Conservation (phyloP, 352 stramenopile genomes). For the Blastocystis sp. region DNA sequence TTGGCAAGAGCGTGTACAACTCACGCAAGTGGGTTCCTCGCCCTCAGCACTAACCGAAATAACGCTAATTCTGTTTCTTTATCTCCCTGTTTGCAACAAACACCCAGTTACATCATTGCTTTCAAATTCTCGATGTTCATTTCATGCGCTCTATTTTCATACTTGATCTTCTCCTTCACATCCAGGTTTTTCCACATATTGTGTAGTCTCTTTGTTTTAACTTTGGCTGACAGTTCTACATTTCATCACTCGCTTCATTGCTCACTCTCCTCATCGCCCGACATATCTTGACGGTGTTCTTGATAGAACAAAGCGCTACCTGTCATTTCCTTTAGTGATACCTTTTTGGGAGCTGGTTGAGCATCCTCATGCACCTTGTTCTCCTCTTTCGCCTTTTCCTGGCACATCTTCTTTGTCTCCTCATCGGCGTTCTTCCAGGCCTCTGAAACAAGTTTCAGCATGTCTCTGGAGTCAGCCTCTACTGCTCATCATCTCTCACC, state of each 20-base stretch:
- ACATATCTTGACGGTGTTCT: not conserved
- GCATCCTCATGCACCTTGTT: not conserved
- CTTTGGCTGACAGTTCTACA: not conserved
- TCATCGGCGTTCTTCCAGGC: constrained; percentile 7
- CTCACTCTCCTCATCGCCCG: not conserved
- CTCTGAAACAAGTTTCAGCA: not conserved
- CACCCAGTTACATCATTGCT: not conserved
- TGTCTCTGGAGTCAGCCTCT: not conserved
- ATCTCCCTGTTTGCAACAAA: not conserved
- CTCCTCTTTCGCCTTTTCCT: not conserved
- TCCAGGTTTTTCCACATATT: constrained; percentile 1
- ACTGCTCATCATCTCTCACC: not conserved
- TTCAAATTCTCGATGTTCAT: not conserved
- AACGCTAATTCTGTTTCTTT: not conserved
- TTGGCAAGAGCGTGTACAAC: constrained; percentile 80
- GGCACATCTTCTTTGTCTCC: not conserved
- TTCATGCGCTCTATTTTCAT: not conserved
- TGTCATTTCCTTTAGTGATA: not conserved
- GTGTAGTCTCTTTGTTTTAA: not conserved
- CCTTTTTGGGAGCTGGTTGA: not conserved
- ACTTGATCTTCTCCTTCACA: constrained; percentile 18
- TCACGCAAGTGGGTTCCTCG: constrained; percentile 72
- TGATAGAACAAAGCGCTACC: not conserved
- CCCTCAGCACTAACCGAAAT: constrained; percentile 59
- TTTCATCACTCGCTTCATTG: not conserved